Evolutionary conservation across 2,329 filamentous ascomycete genomes (phyloP), one percentile per base, ranked within the genome.

Genomic region (Ambrosiella beaveri): DNA sequence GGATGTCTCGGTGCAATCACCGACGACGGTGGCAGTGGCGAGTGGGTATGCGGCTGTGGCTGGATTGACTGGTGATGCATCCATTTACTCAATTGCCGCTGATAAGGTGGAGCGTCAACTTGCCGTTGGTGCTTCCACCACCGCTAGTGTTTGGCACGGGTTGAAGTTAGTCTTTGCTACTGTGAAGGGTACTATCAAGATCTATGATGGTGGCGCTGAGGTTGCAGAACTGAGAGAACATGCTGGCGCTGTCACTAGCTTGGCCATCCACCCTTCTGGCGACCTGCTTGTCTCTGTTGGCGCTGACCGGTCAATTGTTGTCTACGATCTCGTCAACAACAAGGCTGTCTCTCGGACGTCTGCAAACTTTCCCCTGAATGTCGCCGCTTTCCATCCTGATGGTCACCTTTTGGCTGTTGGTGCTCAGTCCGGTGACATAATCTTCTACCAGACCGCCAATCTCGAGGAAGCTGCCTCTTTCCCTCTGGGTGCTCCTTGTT

Each of bases 401-500:
- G 93, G 93, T n/a, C 88, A 96, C 67, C 77, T 98, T 5, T 81
- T 97, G 64, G 91, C 88, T 44, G 86, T 85, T 2, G 93, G 91
- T 62, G 86, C 85, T n/a, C 73, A 74, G 8, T 77, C 85, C 54
- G 88, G 88, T 50, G 82, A 88, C 59, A 85, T 98, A 68, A 88
- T 90, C 68, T 79, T 98, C 57, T 97, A 86, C 71, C 86, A 95
- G 70, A 84, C 89, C 64, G 90, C 86, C 69, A 86, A 80, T 0
- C 85, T 89, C 41, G 79, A 84, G 61, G 78, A 82, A 63, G 87
- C 88, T 36, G 88, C 88, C 36, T 82, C 80, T 58, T 95, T 94
- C 69, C 73, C 71, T 17, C 71, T 85, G 1, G 80, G 78, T 7
- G 81, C 82, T 0, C 82, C 89, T 0, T 78, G 96, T 2, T 81